Percentiles rank a stretch among this genome's conserved stretches.
phyloP scores from a whole-genome alignment of 306 rosid species.

The Pterocarpus santalinus region DNA sequence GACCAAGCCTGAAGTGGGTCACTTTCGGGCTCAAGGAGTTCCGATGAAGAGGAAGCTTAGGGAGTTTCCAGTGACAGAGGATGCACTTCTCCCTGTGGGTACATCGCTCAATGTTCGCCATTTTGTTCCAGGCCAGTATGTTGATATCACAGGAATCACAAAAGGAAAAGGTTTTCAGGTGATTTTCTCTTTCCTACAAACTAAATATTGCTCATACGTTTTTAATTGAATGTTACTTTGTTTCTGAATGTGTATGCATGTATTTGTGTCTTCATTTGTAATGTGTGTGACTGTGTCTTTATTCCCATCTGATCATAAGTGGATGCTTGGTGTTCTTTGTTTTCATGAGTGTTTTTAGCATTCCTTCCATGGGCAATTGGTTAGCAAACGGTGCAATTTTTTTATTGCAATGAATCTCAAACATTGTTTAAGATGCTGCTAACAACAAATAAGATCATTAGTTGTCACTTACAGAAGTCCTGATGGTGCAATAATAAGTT shows the following conservation, averaged over 20 bases:
- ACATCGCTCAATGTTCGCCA: conserved; percentile 85
- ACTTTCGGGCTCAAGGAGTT: conserved; percentile 97
- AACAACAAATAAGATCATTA: not conserved
- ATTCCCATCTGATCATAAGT: not conserved
- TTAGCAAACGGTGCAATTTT: not conserved
- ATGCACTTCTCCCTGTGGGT: conserved; percentile 96
- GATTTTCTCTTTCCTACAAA: conserved; percentile 31
- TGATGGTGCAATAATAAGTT: not conserved
- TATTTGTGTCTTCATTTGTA: not conserved
- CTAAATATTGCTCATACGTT: conserved; percentile 1
- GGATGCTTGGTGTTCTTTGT: conserved; percentile 30
- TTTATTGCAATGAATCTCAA: not conserved
- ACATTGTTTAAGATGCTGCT: not conserved
- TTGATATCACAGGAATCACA: conserved; percentile 86
- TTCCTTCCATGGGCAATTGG: not conserved
- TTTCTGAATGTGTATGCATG: conserved; percentile 28
- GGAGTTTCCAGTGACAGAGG: conserved; percentile 95
- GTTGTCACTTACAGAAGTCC: not conserved
- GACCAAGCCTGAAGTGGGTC: conserved; percentile 96
- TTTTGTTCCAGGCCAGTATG: conserved; percentile 96
- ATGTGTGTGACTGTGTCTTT: not conserved
- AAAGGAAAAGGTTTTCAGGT: conserved; percentile 99
- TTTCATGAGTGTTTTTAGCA: conserved; percentile 5
- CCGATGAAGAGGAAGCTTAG: conserved; percentile 86
- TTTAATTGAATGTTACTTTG: not conserved